These are phyloP conservation scores for Lithospermum erythrorhizon DNA, from an alignment of 257 asterid species.

Conservation along the genomic window DNA sequence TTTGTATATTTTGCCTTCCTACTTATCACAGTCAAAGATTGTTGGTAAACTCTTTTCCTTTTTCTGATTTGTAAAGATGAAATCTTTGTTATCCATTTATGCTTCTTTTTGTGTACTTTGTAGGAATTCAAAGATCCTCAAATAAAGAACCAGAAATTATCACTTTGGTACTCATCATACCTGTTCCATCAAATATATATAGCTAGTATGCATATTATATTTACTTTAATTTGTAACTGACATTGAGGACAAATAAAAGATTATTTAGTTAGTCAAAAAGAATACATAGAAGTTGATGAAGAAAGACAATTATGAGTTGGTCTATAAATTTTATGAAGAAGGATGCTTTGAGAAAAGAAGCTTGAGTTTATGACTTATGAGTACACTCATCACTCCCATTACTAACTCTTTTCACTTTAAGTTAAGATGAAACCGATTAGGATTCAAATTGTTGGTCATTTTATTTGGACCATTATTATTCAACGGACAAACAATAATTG, in stretches of 20 bases:
- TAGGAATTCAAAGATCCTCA: not conserved
- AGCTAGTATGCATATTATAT: too few relatives aligned
- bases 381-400: slow-evolving; percentile 5
- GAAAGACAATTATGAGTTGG: slow-evolving; percentile 24
- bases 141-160: not conserved
- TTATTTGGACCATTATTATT: slow-evolving; percentile 28
- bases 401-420: slow-evolving; percentile 23
- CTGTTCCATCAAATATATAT: not conserved
- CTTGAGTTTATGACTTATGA: slow-evolving; percentile 25
- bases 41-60: not conserved
- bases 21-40: not conserved
- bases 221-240: not conserved
- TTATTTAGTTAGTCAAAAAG: slow-evolving; percentile 43
- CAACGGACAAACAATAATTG: not conserved
- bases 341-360: slow-evolving; percentile 37
- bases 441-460: slow-evolving; percentile 30
- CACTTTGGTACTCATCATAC: not conserved
- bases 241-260: slow-evolving; percentile 23
- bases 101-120: not conserved
- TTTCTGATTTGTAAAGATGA: not conserved
- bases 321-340: slow-evolving; percentile 15
- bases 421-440: slow-evolving; percentile 18
- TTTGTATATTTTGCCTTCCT: too few relatives aligned
- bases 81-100: not conserved
- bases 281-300: slow-evolving; percentile 37